Percentiles rank a stretch among this genome's conserved stretches.
phyloP scores from a whole-genome alignment of 768 basidiomycete genomes.

The Amanita brunnescens region DNA sequence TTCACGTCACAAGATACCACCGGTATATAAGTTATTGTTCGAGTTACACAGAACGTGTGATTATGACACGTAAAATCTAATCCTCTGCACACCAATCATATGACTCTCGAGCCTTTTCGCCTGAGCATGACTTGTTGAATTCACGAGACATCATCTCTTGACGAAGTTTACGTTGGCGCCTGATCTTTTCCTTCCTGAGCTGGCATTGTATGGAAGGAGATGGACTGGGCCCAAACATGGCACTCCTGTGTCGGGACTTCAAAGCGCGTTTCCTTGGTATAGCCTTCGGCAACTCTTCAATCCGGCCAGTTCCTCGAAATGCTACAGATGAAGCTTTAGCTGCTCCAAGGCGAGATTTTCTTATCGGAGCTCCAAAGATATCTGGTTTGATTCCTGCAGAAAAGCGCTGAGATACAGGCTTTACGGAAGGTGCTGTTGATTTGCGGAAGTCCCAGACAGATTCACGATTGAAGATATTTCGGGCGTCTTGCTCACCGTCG shows the following conservation, averaged over 20 bases:
- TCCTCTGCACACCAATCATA: constrained; percentile 5
- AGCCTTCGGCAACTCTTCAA: background rate
- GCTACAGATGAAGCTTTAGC: background rate
- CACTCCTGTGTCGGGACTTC: background rate
- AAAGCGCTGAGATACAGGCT: background rate
- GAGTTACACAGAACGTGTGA: background rate
- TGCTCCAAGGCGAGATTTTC: background rate
- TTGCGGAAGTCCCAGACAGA: constrained; percentile 2
- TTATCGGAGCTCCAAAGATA: background rate
- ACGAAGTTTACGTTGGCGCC: constrained; percentile 4
- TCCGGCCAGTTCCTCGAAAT: background rate
- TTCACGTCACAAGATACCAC: too few relatives aligned
- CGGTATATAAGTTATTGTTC: background rate
- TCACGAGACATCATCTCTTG: constrained; percentile 3
- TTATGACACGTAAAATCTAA: too few relatives aligned
- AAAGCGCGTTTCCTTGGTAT: background rate
- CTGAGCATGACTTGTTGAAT: background rate
- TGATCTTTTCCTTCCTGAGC: constrained; percentile 6
- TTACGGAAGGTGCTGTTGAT: background rate
- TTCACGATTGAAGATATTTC: constrained; percentile 5
- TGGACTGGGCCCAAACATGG: background rate
- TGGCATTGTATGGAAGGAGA: constrained; percentile 3
- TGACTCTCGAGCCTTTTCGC: background rate
- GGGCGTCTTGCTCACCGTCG: background rate
- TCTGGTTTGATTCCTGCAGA: background rate